Evolutionary conservation across 2,329 filamentous ascomycete genomes (phyloP).

Genomic region (Fusarium cicatricum): DNA sequence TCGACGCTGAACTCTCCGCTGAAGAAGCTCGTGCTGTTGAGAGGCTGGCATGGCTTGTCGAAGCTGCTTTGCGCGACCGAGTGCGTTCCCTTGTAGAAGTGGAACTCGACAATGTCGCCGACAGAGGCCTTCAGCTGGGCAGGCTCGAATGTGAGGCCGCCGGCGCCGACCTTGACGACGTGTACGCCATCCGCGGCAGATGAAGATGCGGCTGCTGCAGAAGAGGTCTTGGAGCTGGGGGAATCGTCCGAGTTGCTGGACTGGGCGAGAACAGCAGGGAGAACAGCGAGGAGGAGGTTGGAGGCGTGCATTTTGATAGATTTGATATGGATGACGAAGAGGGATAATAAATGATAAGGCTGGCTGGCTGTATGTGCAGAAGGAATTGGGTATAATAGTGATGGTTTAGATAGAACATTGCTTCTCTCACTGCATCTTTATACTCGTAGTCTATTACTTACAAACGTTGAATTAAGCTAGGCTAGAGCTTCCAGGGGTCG

Average conservation of each 20-base stretch:
- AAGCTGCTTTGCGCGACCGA: constrained; percentile 69
- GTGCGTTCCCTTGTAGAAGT: constrained; percentile 61
- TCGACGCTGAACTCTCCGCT: constrained; percentile 30
- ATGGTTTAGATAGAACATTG: not conserved
- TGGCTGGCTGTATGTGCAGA: not conserved
- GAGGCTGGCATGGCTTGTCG: constrained; percentile 64
- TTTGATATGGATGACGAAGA: not conserved
- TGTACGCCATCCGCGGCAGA: constrained; percentile 15
- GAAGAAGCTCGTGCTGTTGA: constrained; percentile 59
- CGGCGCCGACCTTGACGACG: constrained; percentile 38
- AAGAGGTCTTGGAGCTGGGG: not conserved
- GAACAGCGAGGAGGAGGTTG: constrained; percentile 20
- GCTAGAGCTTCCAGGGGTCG: not conserved
- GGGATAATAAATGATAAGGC: not conserved
- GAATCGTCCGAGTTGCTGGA: constrained; percentile 3
- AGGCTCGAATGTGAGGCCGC: constrained; percentile 58
- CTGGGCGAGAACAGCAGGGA: constrained; percentile 22
- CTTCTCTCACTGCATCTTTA: not conserved
- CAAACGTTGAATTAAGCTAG: not conserved
- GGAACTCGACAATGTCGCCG: constrained; percentile 58
- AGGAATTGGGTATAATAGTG: not conserved
- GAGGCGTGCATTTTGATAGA: constrained; percentile 27
- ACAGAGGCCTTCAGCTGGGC: constrained; percentile 58
- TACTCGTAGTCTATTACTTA: not conserved
- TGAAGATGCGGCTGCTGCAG: not conserved